These are phyloP conservation scores for Pythium periplocum DNA, from an alignment of 352 stramenopile species.

Conservation along the genomic window DNA sequence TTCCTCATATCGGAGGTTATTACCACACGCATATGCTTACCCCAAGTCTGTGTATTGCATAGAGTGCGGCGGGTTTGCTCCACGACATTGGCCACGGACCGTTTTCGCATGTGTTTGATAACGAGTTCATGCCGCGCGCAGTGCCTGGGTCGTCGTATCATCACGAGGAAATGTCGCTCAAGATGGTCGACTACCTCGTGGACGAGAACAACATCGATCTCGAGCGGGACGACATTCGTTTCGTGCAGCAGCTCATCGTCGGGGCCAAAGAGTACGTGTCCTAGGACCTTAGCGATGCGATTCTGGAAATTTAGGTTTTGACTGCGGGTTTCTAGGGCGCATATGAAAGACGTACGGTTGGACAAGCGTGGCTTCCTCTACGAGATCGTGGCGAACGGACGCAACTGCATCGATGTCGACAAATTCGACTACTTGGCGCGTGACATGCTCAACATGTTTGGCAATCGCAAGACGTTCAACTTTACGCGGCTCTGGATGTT, in stretches of 20 bases:
- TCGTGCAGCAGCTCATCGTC: slow-evolving; percentile 79
- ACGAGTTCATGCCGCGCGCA: slow-evolving; percentile 80
- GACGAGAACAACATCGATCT: slow-evolving; percentile 80
- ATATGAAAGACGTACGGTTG: slow-evolving; percentile 35
- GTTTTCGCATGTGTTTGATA: slow-evolving; percentile 95
- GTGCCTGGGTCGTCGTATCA: slow-evolving; percentile 36
- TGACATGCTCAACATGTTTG: slow-evolving; percentile 85
- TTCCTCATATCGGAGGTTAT: background rate
- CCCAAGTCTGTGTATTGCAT: background rate
- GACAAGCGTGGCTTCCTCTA: slow-evolving; percentile 78
- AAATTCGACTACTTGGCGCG: slow-evolving; percentile 90
- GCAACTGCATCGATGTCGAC: slow-evolving; percentile 90
- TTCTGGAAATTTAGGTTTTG: slow-evolving; percentile 1
- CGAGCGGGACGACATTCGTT: slow-evolving; percentile 55
- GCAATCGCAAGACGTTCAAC: slow-evolving; percentile 72
- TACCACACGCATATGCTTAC: no score
- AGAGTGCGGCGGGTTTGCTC: slow-evolving; percentile 74
- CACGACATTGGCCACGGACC: slow-evolving; percentile 93
- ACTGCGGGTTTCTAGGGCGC: slow-evolving; percentile 23
- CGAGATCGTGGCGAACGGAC: slow-evolving; percentile 88
- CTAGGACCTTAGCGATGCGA: background rate
- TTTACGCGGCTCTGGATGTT: slow-evolving; percentile 76
- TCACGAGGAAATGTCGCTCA: slow-evolving; percentile 82
- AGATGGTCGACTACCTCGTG: slow-evolving; percentile 76
- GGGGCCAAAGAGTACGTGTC: slow-evolving; percentile 59